These are phyloP conservation scores for Saccharomycopsis selenospora DNA, from an alignment of 805 yeast genomes.

Conservation along the genomic window DNA sequence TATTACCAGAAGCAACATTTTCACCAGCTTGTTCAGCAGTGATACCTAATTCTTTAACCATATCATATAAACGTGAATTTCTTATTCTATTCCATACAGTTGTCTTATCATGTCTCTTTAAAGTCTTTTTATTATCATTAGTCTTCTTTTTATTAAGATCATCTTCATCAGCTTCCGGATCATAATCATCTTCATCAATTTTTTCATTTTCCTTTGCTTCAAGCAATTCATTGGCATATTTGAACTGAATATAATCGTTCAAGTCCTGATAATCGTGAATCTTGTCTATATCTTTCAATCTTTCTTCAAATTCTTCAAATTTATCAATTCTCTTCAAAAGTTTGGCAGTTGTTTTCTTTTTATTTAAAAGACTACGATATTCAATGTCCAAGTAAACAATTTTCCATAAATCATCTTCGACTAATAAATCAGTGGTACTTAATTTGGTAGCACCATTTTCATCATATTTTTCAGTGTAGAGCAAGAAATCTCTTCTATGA, in stretches of 20 bases:
- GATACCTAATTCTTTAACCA: constrained; percentile 67
- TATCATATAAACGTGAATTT: constrained; percentile 52
- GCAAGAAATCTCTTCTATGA: constrained; percentile 83
- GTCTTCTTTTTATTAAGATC: constrained; percentile 9
- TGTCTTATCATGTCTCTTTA: constrained; percentile 52
- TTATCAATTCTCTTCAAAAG: constrained; percentile 47
- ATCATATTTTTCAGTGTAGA: constrained; percentile 46
- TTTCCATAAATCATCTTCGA: constrained; percentile 89
- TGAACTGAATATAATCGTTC: constrained; percentile 73
- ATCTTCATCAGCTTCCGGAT: constrained; percentile 28
- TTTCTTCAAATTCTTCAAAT: constrained; percentile 52
- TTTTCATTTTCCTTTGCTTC: constrained; percentile 23
- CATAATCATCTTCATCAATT: constrained; percentile 30
- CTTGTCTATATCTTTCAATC: constrained; percentile 47
- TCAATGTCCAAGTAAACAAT: constrained; percentile 81
- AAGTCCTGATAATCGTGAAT: constrained; percentile 83
- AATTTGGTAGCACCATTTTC: constrained; percentile 38
- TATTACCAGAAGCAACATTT: constrained; percentile 58
- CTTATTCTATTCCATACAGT: constrained; percentile 62
- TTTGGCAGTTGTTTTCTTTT: constrained; percentile 54
- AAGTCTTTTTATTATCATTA: constrained; percentile 23
- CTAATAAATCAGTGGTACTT: constrained; percentile 39
- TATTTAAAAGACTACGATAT: constrained; percentile 75
- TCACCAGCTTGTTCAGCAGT: constrained; percentile 78
- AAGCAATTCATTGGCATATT: constrained; percentile 47